These are phyloP conservation scores for Cercospora brassicicola DNA, from an alignment of 2,329 filamentous ascomycete species.

Conservation along the genomic window DNA sequence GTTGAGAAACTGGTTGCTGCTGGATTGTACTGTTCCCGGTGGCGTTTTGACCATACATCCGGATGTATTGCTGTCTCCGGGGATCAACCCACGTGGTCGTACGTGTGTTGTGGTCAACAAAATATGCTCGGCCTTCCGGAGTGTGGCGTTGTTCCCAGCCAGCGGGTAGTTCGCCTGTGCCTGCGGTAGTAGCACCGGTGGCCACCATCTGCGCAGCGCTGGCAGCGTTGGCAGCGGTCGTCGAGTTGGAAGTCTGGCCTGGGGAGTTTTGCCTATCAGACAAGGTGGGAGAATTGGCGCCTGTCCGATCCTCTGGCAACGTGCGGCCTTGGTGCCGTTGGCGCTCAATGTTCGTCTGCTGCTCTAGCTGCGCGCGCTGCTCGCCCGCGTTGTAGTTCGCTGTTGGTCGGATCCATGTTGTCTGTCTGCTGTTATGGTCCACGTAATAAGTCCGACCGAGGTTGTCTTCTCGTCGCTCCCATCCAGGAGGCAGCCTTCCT, in stretches of 20 bases:
- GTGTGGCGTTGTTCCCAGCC: conserved; percentile 97
- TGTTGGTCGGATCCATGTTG: conserved; percentile 93
- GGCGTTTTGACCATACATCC: conserved; percentile 93
- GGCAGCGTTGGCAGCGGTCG: conserved; percentile 40
- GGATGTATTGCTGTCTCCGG: conserved; percentile 93
- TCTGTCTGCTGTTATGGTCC: conserved; percentile 94
- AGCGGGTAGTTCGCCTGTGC: conserved; percentile 88
- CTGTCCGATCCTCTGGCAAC: conserved; percentile 90
- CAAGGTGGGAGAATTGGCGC: conserved; percentile 83
- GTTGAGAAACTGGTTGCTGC: conserved; percentile 94
- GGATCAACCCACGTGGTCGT: conserved; percentile 99
- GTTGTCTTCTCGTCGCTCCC: conserved; percentile 95
- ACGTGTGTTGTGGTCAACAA: conserved; percentile 96
- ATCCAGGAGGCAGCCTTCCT: conserved; percentile 85
- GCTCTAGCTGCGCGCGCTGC: conserved; percentile 76
- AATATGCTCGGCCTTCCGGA: conserved; percentile 91
- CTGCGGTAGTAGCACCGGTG: conserved; percentile 89
- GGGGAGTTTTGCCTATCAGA: conserved; percentile 43
- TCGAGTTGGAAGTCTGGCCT: conserved; percentile 37
- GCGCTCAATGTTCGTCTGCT: conserved; percentile 88
- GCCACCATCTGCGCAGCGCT: conserved; percentile 83
- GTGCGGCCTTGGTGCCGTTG: conserved; percentile 93
- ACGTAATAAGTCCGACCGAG: conserved; percentile 96
- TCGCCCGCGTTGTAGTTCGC: conserved; percentile 72
- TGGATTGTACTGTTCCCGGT: conserved; percentile 78